Percentiles rank a stretch among this genome's conserved stretches.
Conservation (phyloP, 768 basidiomycete species). For the Lepiota brunneoincarnata region DNA sequence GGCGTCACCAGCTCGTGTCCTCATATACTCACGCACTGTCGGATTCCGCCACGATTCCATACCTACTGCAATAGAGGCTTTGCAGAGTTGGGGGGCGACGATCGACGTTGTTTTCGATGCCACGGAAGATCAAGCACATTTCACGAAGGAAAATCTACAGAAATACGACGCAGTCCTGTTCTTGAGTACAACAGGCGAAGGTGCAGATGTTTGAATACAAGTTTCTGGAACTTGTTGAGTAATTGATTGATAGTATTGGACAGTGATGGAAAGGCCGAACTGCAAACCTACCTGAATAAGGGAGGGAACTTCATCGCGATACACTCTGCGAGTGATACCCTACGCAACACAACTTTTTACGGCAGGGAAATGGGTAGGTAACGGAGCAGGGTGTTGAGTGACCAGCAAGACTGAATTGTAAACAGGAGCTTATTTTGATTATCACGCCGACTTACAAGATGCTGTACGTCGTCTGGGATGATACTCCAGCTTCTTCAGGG, state of each 20-base stretch:
- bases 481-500: background rate
- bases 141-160: constrained; percentile 52
- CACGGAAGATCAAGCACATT: constrained; percentile 58
- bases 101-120: constrained; percentile 57
- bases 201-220: constrained; percentile 27
- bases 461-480: constrained; percentile 43
- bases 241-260: constrained; percentile 48
- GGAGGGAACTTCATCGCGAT: constrained; percentile 74
- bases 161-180: constrained; percentile 69
- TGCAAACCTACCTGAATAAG: constrained; percentile 59
- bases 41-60: constrained; percentile 76
- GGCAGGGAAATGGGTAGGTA: constrained; percentile 51
- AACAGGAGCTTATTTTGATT: constrained; percentile 65
- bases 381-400: background rate
- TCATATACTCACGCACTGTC: constrained; percentile 61
- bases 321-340: constrained; percentile 62
- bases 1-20: constrained; percentile 33
- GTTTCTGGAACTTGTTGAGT: background rate
- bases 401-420: background rate
- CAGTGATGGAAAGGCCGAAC: constrained; percentile 52
- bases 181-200: constrained; percentile 65
- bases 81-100: constrained; percentile 41
- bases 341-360: constrained; percentile 58
- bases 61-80: constrained; percentile 59
- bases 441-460: constrained; percentile 62